Evolutionary conservation across 1,139 yeast genomes (phyloP).

Genomic region (Debaryomyces sp.): DNA sequence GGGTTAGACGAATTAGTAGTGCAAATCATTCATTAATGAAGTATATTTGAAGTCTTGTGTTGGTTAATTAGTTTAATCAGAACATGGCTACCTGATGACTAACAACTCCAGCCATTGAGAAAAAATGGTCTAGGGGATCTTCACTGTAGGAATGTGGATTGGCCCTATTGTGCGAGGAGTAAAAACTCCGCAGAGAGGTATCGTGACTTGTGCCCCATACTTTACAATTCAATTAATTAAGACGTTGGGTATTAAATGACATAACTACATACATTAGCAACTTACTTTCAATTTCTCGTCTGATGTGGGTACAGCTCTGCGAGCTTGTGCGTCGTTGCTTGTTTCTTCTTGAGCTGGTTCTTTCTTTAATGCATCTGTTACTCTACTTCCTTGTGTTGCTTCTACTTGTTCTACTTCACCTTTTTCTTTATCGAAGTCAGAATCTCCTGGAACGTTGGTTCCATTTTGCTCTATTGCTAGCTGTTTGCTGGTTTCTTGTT

Average conservation of each 20-base stretch:
- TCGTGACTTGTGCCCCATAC: background rate
- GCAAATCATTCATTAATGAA: no score
- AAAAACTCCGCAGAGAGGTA: background rate
- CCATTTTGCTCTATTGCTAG: constrained; percentile 1
- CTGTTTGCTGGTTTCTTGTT: background rate
- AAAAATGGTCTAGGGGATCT: no score
- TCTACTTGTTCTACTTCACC: background rate
- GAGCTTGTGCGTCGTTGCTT: background rate
- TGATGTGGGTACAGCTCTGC: background rate
- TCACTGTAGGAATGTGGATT: no score
- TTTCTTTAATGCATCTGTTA: background rate
- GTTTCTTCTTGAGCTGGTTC: background rate
- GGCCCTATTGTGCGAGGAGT: background rate
- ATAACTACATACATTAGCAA: background rate
- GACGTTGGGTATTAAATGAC: background rate
- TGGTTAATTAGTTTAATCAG: no score
- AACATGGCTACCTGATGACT: no score
- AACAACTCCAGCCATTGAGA: no score
- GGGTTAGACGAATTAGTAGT: no score
- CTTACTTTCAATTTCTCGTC: background rate
- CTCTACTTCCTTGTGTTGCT: background rate
- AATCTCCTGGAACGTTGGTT: background rate
- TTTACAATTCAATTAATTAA: background rate
- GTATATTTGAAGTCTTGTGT: no score
- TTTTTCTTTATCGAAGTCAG: background rate